Evolutionary conservation across 768 basidiomycete species (phyloP).

Genomic region (Exsudoporus frostii): DNA sequence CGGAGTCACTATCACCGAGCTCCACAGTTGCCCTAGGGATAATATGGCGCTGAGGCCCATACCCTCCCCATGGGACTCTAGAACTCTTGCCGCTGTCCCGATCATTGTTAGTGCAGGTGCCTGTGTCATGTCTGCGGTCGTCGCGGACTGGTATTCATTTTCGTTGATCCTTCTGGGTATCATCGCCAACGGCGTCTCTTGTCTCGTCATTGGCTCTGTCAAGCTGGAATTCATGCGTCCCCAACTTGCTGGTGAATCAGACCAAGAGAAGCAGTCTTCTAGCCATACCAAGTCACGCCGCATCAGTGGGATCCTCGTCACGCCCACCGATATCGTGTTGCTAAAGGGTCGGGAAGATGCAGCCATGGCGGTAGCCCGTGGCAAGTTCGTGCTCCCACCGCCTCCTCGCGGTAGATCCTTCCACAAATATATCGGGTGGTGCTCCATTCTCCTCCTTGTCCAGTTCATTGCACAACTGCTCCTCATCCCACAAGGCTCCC

Average conservation of each 20-base stretch:
- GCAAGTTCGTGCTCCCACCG: conserved; percentile 1
- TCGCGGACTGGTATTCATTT: conserved; percentile 29
- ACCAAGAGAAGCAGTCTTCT: neutral
- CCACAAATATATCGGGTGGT: conserved; percentile 19
- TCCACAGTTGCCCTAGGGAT: neutral
- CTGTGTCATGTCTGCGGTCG: conserved; percentile 4
- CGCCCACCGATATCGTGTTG: conserved; percentile 3
- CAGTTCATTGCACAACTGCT: conserved; percentile 31
- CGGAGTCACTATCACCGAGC: neutral
- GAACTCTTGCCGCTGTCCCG: neutral
- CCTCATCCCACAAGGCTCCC: conserved; percentile 9
- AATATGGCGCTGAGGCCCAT: neutral
- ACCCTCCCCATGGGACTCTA: neutral
- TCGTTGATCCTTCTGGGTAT: conserved; percentile 30
- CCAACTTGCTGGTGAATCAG: neutral
- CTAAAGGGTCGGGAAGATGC: conserved; percentile 10
- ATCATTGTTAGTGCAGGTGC: conserved; percentile 1
- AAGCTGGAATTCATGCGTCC: conserved; percentile 9
- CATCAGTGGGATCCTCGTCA: conserved; percentile 5
- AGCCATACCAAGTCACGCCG: neutral
- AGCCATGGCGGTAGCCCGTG: conserved; percentile 8
- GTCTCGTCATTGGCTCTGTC: conserved; percentile 23
- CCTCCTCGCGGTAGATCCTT: neutral
- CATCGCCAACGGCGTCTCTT: conserved; percentile 28
- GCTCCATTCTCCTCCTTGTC: conserved; percentile 25